A percentile compares a stretch with the other conserved stretches of the same genome.
Conservation (phyloP, 1,284 basidiomycete genomes). For the Apiotrichum mycotoxinovorans region DNA sequence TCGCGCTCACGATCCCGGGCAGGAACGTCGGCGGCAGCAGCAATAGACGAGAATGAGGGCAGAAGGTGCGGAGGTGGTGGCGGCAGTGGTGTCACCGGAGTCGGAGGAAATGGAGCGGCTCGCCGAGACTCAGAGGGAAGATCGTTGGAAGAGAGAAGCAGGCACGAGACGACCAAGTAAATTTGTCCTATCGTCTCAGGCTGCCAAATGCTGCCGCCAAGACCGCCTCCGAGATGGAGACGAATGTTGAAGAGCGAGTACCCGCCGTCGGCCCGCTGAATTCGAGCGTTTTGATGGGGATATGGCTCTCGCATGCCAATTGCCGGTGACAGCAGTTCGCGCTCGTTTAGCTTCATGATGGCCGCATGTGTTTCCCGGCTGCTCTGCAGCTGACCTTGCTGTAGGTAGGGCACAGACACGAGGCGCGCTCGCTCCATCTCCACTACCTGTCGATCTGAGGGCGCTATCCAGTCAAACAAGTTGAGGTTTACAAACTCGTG, state of each 20-base stretch:
- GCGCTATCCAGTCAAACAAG: conserved; percentile 39
- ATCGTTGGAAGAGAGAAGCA: conserved; percentile 28
- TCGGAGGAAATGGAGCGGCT: background rate
- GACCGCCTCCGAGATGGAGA: conserved; percentile 42
- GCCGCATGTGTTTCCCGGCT: conserved; percentile 33
- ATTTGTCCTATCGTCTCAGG: conserved; percentile 31
- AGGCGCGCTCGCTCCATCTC: conserved; percentile 32
- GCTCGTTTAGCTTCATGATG: conserved; percentile 28
- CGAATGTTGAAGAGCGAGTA: conserved; percentile 40
- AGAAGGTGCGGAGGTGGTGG: conserved; percentile 11
- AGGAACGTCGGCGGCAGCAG: conserved; percentile 10
- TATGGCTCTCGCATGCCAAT: conserved; percentile 44
- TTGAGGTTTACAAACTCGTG: conserved; percentile 41
- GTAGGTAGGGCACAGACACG: conserved; percentile 27
- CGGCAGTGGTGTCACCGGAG: conserved; percentile 3
- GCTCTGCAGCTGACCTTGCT: conserved; percentile 22
- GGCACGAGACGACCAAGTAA: conserved; percentile 42
- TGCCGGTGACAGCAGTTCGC: conserved; percentile 40
- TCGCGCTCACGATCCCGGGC: background rate
- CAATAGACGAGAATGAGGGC: conserved; percentile 19
- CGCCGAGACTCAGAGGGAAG: conserved; percentile 12
- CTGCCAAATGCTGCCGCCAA: conserved; percentile 38
- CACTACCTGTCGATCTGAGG: conserved; percentile 32
- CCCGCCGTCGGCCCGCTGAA: conserved; percentile 30
- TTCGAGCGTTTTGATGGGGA: conserved; percentile 42